Conservation (phyloP, 2,329 filamentous ascomycete species). For the Xylogone sp. region DNA sequence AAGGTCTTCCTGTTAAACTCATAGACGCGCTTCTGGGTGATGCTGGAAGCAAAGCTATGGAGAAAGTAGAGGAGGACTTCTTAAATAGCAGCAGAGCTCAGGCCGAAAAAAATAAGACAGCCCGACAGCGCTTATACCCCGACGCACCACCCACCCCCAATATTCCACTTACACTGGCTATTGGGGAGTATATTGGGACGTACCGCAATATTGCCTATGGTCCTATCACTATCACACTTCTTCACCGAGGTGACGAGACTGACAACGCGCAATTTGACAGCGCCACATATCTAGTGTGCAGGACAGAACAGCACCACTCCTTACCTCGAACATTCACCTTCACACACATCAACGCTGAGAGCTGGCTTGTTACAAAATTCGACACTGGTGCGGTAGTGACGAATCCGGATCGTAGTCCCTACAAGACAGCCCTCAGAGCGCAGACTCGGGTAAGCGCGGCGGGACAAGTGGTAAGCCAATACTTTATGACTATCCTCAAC, state of each 20-base stretch:
- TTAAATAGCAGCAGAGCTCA: constrained; percentile 1
- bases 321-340: background rate
- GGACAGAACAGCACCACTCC: background rate
- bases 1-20: constrained; percentile 11
- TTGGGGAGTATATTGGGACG: constrained; percentile 6
- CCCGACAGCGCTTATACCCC: constrained; percentile 11
- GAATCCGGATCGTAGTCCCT: background rate
- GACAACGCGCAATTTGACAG: background rate
- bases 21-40: constrained; percentile 11
- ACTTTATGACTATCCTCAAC: background rate
- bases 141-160: constrained; percentile 3
- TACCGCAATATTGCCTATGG: constrained; percentile 13
- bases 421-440: background rate
- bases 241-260: background rate
- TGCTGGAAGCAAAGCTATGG: background rate
- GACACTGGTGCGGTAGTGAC: background rate
- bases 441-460: background rate
- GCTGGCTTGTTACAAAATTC: background rate
- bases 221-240: background rate
- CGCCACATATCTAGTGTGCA: background rate
- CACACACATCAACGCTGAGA: background rate
- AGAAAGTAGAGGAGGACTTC: background rate
- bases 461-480: background rate
- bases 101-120: constrained; percentile 3
- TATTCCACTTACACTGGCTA: constrained; percentile 3